phyloP scores from a whole-genome alignment of 148 eudicot species.

The Heliamphora exappendiculata region DNA sequence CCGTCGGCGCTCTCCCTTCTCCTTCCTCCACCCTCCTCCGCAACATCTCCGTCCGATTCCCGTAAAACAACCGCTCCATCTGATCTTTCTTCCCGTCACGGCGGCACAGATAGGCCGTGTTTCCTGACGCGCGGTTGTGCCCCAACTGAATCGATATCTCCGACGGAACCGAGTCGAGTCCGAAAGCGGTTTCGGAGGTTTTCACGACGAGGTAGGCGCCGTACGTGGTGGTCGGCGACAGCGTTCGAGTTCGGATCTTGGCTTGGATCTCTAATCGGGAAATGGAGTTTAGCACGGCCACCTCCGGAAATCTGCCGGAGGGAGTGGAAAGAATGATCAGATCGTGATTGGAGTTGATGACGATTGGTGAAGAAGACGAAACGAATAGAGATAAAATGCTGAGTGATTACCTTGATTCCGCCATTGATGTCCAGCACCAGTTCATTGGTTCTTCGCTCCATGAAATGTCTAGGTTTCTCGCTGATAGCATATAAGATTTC shows the following conservation, averaged over 20 bases:
- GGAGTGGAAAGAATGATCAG: background rate
- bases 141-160: constrained; percentile 8
- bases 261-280: constrained; percentile 15
- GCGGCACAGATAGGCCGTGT: constrained; percentile 9
- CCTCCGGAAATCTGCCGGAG: constrained; percentile 8
- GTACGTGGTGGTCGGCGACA: constrained; percentile 27
- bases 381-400: background rate
- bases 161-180: constrained; percentile 11
- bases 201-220: constrained; percentile 12
- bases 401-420: constrained; percentile 57
- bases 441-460: constrained; percentile 29
- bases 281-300: background rate
- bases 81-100: constrained; percentile 3
- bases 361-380: background rate
- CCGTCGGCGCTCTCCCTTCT: background rate
- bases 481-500: constrained; percentile 44
- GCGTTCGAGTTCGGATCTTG: constrained; percentile 12
- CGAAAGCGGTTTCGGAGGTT: constrained; percentile 1
- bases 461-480: constrained; percentile 40
- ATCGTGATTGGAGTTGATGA: background rate
- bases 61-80: constrained; percentile 8
- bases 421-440: constrained; percentile 49
- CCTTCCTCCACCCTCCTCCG: constrained; percentile 12
- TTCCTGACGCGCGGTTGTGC: background rate
- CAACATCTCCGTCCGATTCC: constrained; percentile 15